Conservation (phyloP, 805 yeast species). For the Ascoidea asiatica region DNA sequence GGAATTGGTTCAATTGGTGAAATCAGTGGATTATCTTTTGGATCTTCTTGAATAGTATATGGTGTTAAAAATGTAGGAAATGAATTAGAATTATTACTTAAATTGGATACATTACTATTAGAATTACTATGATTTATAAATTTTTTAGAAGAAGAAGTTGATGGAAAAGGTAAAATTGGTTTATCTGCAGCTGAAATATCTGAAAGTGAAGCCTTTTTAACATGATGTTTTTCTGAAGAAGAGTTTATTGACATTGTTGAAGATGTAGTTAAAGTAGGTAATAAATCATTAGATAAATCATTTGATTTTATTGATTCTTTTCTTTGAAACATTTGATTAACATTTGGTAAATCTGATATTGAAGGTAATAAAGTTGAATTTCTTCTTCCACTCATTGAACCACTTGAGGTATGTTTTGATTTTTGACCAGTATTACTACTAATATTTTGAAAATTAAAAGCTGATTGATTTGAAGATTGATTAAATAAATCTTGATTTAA, state of each 20-base stretch:
- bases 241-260: not conserved
- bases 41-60: not conserved
- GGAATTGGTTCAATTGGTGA: constrained; percentile 15
- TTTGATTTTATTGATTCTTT: not conserved
- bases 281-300: not conserved
- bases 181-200: not conserved
- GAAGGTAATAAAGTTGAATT: not conserved
- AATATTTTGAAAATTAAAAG: not conserved
- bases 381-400: too few species aligned
- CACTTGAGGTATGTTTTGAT: too few species aligned
- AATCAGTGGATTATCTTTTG: not conserved
- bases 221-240: constrained; percentile 2
- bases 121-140: not conserved
- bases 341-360: not conserved
- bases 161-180: not conserved
- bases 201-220: too few species aligned
- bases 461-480: not conserved
- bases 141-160: not conserved
- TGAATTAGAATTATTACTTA: not conserved
- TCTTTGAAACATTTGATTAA: not conserved
- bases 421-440: too few species aligned
- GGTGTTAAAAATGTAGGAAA: not conserved
- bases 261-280: not conserved
- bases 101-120: not conserved
- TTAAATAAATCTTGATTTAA: not conserved